Evolutionary conservation across 345 rosid species (phyloP).

Genomic region (Lepidium didymum): DNA sequence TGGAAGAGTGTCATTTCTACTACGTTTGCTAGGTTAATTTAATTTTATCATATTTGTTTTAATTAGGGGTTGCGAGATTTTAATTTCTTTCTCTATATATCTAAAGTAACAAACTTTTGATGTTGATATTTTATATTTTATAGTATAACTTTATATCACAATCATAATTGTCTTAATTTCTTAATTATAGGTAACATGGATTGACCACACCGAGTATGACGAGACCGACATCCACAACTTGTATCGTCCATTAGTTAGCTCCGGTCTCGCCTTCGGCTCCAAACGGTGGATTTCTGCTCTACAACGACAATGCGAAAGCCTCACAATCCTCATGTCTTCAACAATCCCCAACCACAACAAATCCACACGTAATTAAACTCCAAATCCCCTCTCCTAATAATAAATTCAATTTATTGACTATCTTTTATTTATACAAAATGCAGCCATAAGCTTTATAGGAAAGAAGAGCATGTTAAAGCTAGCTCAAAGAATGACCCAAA

Average conservation of each 20-base stretch:
- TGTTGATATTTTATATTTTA: not conserved
- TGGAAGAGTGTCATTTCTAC: too few species aligned
- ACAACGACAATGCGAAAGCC: constrained; percentile 85
- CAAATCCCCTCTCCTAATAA: not conserved
- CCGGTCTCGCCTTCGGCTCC: constrained; percentile 90
- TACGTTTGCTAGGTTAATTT: too few species aligned
- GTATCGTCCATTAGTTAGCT: constrained; percentile 51
- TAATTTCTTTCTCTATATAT: not conserved
- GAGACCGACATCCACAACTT: constrained; percentile 65
- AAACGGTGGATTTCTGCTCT: constrained; percentile 79
- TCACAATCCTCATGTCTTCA: constrained; percentile 84
- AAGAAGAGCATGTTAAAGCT: constrained; percentile 85
- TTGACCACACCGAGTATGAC: constrained; percentile 86
- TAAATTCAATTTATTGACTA: not conserved
- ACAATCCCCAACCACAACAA: constrained; percentile 28
- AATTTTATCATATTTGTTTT: too few species aligned
- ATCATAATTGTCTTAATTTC: not conserved
- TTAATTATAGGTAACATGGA: constrained; percentile 74
- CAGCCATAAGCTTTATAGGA: constrained; percentile 42
- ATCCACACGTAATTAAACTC: constrained; percentile 6
- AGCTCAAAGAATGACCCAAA: constrained; percentile 85
- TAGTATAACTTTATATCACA: not conserved
- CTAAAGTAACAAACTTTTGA: constrained; percentile 43
- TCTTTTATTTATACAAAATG: not conserved
- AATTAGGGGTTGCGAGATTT: too few species aligned